phyloP scores from a whole-genome alignment of 345 rosid genomes.

The Lepidium aucheri region DNA sequence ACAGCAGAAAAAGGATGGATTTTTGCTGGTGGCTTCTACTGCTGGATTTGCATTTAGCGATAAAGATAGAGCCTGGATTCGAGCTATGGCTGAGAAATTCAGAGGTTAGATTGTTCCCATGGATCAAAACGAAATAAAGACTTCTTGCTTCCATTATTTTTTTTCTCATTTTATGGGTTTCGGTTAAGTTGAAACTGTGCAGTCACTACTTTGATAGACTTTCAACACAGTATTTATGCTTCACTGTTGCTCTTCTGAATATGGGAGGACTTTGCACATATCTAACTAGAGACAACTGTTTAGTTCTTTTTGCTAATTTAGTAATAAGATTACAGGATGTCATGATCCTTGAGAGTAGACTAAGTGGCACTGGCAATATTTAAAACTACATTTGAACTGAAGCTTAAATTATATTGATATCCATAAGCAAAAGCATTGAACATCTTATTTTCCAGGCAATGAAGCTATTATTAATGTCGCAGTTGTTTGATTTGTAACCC shows the following conservation, averaged over 20 bases:
- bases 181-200: neutral
- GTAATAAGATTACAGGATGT: neutral
- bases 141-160: neutral
- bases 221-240: neutral
- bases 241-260: neutral
- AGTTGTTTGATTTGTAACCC: neutral
- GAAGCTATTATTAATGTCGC: neutral
- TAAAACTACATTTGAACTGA: neutral
- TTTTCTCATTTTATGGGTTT: neutral
- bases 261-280: neutral
- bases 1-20: conserved; percentile 36
- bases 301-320: conserved; percentile 1
- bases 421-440: neutral
- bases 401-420: neutral
- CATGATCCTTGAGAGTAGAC: neutral
- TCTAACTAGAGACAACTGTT: neutral
- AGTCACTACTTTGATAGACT: neutral
- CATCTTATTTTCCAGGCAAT: neutral
- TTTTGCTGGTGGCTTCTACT: conserved; percentile 71
- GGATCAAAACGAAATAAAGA: conserved; percentile 10
- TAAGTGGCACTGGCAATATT: neutral
- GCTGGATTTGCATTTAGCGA: conserved; percentile 58
- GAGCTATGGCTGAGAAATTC: conserved; percentile 64
- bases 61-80: conserved; percentile 85
- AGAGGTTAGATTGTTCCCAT: conserved; percentile 33